Base-by-base conservation (phyloP, 2,329 filamentous ascomycete species). In the Blastomyces gilchristii region DNA sequence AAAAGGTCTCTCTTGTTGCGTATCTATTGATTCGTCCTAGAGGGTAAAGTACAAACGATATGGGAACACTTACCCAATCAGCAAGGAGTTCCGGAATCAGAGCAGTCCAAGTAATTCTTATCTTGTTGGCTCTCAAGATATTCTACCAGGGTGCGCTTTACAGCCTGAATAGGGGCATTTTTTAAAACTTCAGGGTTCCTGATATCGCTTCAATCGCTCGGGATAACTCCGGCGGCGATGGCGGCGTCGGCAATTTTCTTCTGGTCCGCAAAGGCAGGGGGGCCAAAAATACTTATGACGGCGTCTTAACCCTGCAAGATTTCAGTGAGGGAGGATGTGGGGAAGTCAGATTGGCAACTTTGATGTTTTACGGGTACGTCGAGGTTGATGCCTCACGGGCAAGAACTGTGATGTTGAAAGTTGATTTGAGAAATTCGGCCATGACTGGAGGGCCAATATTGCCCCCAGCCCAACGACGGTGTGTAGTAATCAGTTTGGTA, bases 21-120 rank as follows among this genome's bases (percentile, higher is more conserved):
- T 47, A 47, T 47, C 8, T 22, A 22, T 45, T 45, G 41, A 45
- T 45, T 45, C 16, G 31, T 34, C 43, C 16, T 6, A 16, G 6
- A n/a, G 45, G 18, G 79, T 54, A 3, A 16, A 41, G 34, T 4
- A 2, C 5, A 1, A n/a, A 18, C 12, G 53, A 5, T 18, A 57
- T 18, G 22, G 3, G 58, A 43, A 34, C n/a, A 66, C 66, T 56
- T 62, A 69, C 64, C 82, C 81, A 84, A 68, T 88, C 85, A 69
- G 88, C 85, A 71, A 88, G 84, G 1, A 81, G 74, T 0, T 85
- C 83, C 9, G 76, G 82, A 3, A 84, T 79, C 16, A 88, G 70
- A 1, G 77, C 82, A 0, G 83, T 87, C 85, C 85, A 88, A 39
- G 76, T 81, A 0, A 67, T 71, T 71, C 1, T 75, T 69, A 28